These are phyloP conservation scores for Platanus orientalis DNA, from an alignment of 164 flowering plant genomes.

Conservation along the genomic window DNA sequence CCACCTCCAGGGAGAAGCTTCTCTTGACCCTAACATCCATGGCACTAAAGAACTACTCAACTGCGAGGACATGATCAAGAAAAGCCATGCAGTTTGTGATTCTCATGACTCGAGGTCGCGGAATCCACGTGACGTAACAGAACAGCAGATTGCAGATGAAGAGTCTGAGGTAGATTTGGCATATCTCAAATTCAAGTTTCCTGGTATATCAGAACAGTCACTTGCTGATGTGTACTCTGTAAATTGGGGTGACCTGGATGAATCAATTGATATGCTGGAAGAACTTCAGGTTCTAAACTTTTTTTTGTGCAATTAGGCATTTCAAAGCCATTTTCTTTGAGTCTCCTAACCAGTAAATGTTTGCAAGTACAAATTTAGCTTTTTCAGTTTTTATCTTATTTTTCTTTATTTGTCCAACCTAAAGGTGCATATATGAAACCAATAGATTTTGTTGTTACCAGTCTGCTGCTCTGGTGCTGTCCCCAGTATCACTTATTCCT, in stretches of 20 bases:
- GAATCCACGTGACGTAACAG: conserved; percentile 1
- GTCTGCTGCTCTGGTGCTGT: no score
- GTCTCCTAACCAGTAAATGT: no score
- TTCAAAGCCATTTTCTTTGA: no score
- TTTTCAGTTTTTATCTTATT: background rate
- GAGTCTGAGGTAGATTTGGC: conserved; percentile 12
- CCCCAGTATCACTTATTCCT: background rate
- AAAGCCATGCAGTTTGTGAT: background rate
- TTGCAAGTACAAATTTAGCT: no score
- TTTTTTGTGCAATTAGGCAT: background rate
- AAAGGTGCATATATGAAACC: background rate
- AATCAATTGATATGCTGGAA: conserved; percentile 17
- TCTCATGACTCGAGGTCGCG: background rate
- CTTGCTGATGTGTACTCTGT: conserved; percentile 19
- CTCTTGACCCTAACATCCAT: background rate
- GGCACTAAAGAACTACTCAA: background rate
- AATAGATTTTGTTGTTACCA: no score
- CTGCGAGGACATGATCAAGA: background rate
- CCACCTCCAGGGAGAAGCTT: background rate
- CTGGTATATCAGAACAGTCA: conserved; percentile 10
- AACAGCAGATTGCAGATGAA: background rate
- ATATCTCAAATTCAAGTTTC: conserved; percentile 10
- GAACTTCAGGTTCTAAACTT: conserved; percentile 16
- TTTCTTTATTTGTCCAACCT: background rate
- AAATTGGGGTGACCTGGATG: conserved; percentile 11